These are phyloP conservation scores for Ogataea methylovora DNA, from an alignment of 805 yeast species.

Conservation along the genomic window DNA sequence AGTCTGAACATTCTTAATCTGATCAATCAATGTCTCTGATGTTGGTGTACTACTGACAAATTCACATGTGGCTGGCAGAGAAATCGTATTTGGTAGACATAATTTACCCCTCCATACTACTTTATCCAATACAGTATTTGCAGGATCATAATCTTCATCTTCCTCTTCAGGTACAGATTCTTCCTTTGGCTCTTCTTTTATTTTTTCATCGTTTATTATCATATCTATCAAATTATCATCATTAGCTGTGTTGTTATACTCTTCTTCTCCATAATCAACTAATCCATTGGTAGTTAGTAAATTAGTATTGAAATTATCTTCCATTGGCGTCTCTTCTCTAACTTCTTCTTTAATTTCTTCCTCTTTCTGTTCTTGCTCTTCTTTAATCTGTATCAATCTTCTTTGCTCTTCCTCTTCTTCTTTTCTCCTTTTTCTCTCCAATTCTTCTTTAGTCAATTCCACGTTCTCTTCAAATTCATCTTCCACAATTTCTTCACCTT, in stretches of 20 bases:
- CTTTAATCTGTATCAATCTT: slow-evolving; percentile 4
- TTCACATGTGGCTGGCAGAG: no score
- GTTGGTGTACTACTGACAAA: no score
- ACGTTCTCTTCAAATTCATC: slow-evolving; percentile 28
- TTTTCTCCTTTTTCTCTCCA: slow-evolving; percentile 23
- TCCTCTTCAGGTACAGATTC: no score
- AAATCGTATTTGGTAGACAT: no score
- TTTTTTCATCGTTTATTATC: no score
- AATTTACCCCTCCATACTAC: no score
- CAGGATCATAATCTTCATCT: slow-evolving; percentile 17
- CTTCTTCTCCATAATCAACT: not conserved
- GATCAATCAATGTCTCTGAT: no score
- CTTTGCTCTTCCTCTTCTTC: slow-evolving; percentile 10
- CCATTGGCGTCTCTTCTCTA: not conserved
- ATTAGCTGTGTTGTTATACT: not conserved
- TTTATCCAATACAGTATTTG: slow-evolving; percentile 9
- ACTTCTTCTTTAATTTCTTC: not conserved
- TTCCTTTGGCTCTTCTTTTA: no score
- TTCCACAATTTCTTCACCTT: slow-evolving; percentile 81
- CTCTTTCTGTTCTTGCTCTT: slow-evolving; percentile 1
- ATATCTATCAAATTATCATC: slow-evolving; percentile 1
- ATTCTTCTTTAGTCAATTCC: slow-evolving; percentile 16
- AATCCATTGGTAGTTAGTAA: not conserved
- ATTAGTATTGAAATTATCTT: not conserved
- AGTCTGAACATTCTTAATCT: no score